phyloP scores from a whole-genome alignment of 2,329 filamentous ascomycete species.

The Pestalotiopsis sp. region DNA sequence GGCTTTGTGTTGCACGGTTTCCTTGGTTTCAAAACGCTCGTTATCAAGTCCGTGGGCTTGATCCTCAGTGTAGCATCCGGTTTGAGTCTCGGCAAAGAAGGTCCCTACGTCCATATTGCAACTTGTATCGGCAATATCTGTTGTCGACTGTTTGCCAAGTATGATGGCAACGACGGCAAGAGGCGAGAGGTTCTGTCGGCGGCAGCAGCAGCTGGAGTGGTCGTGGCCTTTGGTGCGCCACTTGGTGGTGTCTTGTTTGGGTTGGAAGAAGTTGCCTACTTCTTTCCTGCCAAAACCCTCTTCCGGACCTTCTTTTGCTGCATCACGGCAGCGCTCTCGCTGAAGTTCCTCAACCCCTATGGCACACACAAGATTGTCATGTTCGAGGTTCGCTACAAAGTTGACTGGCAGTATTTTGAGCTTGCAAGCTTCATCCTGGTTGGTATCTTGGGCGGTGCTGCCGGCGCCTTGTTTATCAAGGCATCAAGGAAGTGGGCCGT shows the following conservation, averaged over 20 bases:
- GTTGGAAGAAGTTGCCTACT: conserved; percentile 93
- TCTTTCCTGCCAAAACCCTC: conserved; percentile 95
- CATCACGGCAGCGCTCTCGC: conserved; percentile 84
- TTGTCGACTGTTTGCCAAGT: conserved; percentile 91
- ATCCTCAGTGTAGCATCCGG: conserved; percentile 90
- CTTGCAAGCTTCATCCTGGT: conserved; percentile 82
- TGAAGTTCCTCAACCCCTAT: conserved; percentile 96
- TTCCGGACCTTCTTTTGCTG: conserved; percentile 99
- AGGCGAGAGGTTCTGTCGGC: conserved; percentile 91
- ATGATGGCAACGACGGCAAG: conserved; percentile 92
- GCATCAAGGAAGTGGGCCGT: conserved; percentile 87
- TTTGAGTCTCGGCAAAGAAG: conserved; percentile 89
- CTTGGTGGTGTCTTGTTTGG: conserved; percentile 87
- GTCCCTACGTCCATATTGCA: conserved; percentile 96
- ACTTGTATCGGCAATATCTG: conserved; percentile 94
- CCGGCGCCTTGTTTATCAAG: conserved; percentile 95
- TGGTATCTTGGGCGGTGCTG: conserved; percentile 78
- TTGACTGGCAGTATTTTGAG: conserved; percentile 95
- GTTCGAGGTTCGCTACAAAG: conserved; percentile 87
- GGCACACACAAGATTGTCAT: conserved; percentile 95
- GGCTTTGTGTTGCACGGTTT: conserved; percentile 97
- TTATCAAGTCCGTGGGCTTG: conserved; percentile 81
- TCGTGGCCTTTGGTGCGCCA: conserved; percentile 91
- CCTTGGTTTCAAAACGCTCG: conserved; percentile 80
- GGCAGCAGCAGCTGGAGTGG: conserved; percentile 86